A percentile compares a stretch with the other conserved stretches of the same genome.
Evolutionary conservation across 208 protist genomes (phyloP).

Genomic region (Trypanosoma scelopori): DNA sequence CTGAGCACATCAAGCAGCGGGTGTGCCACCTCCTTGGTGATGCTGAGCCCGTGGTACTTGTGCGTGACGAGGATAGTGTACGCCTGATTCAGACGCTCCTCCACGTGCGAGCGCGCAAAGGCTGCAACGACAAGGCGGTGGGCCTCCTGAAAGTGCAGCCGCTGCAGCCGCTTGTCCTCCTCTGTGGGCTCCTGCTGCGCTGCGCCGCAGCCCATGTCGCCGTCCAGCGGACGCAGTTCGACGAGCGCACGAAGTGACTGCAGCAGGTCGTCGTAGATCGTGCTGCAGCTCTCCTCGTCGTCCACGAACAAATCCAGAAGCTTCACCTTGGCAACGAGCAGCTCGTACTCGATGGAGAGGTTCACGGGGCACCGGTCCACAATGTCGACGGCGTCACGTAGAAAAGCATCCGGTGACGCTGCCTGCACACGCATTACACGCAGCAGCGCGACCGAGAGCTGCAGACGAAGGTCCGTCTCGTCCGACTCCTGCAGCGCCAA

Average conservation of each 20-base stretch:
- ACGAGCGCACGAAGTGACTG: constrained; percentile 76
- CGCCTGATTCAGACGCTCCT: constrained; percentile 70
- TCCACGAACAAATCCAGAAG: constrained; percentile 65
- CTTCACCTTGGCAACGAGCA: constrained; percentile 65
- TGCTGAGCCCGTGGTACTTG: constrained; percentile 85
- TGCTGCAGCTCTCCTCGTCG: constrained; percentile 42
- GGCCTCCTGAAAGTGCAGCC: constrained; percentile 26
- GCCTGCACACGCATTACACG: constrained; percentile 64
- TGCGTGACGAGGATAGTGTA: constrained; percentile 82
- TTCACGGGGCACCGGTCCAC: constrained; percentile 64
- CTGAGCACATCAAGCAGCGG: constrained; percentile 65
- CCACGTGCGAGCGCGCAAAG: constrained; percentile 42
- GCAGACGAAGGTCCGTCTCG: constrained; percentile 34
- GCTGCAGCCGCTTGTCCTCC: constrained; percentile 11
- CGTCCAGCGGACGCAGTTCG: constrained; percentile 63
- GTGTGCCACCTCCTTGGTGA: constrained; percentile 63
- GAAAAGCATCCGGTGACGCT: constrained; percentile 55
- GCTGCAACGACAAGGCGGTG: constrained; percentile 36
- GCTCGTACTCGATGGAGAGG: constrained; percentile 70
- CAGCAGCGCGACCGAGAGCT: constrained; percentile 44
- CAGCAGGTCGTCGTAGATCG: constrained; percentile 77
- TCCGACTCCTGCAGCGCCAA: constrained; percentile 34
- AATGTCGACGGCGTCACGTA: constrained; percentile 59
- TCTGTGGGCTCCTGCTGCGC: background rate
- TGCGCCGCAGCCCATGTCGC: background rate